Evolutionary conservation across 768 basidiomycete genomes (phyloP).

Genomic region (Rhizopogon vulgaris): DNA sequence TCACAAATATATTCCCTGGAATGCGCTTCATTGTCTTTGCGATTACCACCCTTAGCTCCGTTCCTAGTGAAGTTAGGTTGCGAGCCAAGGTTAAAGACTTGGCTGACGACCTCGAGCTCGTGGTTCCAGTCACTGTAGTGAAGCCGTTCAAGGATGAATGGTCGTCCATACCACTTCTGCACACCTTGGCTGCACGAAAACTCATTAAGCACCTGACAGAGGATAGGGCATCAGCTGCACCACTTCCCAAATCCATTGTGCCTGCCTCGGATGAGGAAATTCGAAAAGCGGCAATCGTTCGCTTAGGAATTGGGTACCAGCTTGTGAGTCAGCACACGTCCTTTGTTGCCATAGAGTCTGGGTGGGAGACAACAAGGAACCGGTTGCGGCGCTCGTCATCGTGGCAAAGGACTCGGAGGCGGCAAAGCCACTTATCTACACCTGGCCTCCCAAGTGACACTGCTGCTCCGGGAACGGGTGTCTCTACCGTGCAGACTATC

Average conservation of each 20-base stretch:
- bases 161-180: slow-evolving; percentile 32
- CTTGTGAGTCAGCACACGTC: slow-evolving; percentile 48
- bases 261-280: slow-evolving; percentile 26
- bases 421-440: too few relatives aligned
- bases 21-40: slow-evolving; percentile 30
- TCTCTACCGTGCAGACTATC: slow-evolving; percentile 12
- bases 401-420: slow-evolving; percentile 15
- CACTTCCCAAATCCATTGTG: slow-evolving; percentile 25
- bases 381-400: neutral
- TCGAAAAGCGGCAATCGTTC: slow-evolving; percentile 40
- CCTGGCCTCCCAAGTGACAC: neutral
- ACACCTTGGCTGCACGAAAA: slow-evolving; percentile 47
- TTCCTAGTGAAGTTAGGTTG: slow-evolving; percentile 24
- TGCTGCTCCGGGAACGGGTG: neutral
- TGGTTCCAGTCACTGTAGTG: slow-evolving; percentile 18
- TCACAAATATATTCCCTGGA: slow-evolving; percentile 28
- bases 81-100: slow-evolving; percentile 21
- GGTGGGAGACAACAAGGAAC: slow-evolving; percentile 14
- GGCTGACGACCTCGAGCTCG: slow-evolving; percentile 9
- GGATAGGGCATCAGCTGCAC: slow-evolving; percentile 11
- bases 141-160: slow-evolving; percentile 18
- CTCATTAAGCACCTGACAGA: slow-evolving; percentile 50
- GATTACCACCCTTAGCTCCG: slow-evolving; percentile 15
- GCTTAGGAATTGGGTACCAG: slow-evolving; percentile 45
- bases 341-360: slow-evolving; percentile 47